Conservation (phyloP, 1,139 yeast species). For the Yamadazyma pseudoaaseri region DNA sequence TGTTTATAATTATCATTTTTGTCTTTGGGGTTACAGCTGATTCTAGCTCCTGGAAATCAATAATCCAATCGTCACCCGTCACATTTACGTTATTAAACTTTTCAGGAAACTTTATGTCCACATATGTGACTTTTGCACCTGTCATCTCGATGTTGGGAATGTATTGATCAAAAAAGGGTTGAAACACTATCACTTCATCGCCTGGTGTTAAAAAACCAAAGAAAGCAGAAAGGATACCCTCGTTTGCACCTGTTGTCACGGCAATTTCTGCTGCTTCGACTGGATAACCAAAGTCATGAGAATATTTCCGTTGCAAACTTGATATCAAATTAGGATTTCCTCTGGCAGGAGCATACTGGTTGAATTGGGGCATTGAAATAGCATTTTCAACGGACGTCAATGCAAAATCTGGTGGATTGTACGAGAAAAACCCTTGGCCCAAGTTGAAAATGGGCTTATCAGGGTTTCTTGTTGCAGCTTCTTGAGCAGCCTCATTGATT, state of each 20-base stretch:
- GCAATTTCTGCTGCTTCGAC: conserved; percentile 65
- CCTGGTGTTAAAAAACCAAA: conserved; percentile 84
- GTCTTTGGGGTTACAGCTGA: conserved; percentile 71
- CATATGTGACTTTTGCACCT: conserved; percentile 88
- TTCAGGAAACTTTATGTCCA: conserved; percentile 80
- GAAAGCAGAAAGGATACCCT: conserved; percentile 83
- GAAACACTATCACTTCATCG: conserved; percentile 96
- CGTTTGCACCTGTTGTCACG: conserved; percentile 95
- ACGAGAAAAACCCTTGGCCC: conserved; percentile 97
- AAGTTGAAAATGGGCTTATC: conserved; percentile 79
- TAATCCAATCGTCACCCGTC: conserved; percentile 81
- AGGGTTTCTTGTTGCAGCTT: conserved; percentile 56
- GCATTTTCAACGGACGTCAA: conserved; percentile 79
- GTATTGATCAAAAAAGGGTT: conserved; percentile 96
- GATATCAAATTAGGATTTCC: conserved; percentile 78
- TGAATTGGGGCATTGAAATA: conserved; percentile 65
- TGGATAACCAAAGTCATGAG: conserved; percentile 61
- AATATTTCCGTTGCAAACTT: conserved; percentile 69
- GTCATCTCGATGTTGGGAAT: conserved; percentile 90
- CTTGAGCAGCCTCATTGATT: conserved; percentile 84
- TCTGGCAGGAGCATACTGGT: conserved; percentile 89
- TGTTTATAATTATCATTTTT: conserved; percentile 80
- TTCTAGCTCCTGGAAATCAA: conserved; percentile 76
- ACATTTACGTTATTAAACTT: conserved; percentile 65
- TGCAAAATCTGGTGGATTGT: conserved; percentile 90